Evolutionary conservation across 1,139 yeast species (phyloP).

Genomic region (Pichia sp.): DNA sequence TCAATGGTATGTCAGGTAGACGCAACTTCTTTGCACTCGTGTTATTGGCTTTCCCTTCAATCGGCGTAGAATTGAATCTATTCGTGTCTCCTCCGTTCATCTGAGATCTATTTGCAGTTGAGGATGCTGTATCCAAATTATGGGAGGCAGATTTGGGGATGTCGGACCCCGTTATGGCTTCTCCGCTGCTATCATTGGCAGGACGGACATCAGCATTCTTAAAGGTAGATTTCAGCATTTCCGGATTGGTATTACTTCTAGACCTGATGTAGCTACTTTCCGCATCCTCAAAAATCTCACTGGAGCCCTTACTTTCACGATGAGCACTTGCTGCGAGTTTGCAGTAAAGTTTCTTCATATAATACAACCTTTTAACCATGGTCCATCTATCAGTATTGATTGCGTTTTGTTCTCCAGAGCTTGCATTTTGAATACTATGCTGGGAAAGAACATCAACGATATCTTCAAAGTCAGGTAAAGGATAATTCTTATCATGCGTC

Average conservation of each 20-base stretch:
- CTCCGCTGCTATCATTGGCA: neutral
- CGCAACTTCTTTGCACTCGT: constrained; percentile 7
- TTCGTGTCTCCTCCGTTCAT: neutral
- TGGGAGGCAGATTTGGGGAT: neutral
- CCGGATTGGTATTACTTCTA: neutral
- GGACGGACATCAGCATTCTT: neutral
- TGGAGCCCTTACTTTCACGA: neutral
- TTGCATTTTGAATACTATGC: constrained; percentile 34
- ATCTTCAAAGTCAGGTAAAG: constrained; percentile 56
- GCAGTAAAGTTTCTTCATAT: constrained; percentile 52
- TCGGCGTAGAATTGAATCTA: neutral
- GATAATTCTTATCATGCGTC: constrained; percentile 38
- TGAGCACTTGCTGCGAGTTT: constrained; percentile 2
- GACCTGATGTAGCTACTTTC: neutral
- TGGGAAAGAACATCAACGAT: constrained; percentile 50
- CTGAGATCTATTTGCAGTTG: neutral
- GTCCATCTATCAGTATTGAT: constrained; percentile 58
- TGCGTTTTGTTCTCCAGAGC: constrained; percentile 18
- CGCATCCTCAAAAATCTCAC: neutral
- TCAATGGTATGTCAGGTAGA: constrained; percentile 20
- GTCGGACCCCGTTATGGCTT: neutral
- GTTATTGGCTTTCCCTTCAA: constrained; percentile 2
- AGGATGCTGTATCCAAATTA: neutral
- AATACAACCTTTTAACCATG: constrained; percentile 63
- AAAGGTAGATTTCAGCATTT: neutral